A percentile compares a stretch with the other conserved stretches of the same genome.
These are phyloP conservation scores for Tanozyma kutaoensis DNA, from an alignment of 805 yeast genomes.

Conservation along the genomic window DNA sequence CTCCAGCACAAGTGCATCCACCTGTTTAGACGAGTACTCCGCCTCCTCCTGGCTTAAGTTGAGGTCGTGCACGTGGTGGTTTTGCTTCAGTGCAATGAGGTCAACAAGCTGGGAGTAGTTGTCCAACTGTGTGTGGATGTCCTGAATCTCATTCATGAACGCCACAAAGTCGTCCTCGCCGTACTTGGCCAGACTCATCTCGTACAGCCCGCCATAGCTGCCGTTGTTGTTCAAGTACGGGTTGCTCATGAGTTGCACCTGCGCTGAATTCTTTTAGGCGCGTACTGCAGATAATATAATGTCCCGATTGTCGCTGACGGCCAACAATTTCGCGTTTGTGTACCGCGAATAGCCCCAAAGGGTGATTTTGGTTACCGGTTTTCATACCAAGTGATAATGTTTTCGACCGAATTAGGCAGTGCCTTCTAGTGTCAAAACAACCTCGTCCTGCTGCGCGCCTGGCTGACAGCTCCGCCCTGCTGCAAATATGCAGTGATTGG, in stretches of 20 bases:
- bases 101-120: slow-evolving; percentile 60
- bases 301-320: background rate
- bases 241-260: slow-evolving; percentile 15
- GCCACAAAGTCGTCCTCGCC: slow-evolving; percentile 42
- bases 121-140: slow-evolving; percentile 53
- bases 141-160: slow-evolving; percentile 51
- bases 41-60: slow-evolving; percentile 47
- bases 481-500: no score
- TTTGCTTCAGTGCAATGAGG: slow-evolving; percentile 58
- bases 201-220: slow-evolving; percentile 4
- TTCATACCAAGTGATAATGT: background rate
- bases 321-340: background rate
- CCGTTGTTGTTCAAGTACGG: slow-evolving; percentile 11
- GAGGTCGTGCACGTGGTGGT: slow-evolving; percentile 58
- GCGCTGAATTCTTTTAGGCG: background rate
- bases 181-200: slow-evolving; percentile 7
- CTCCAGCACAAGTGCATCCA: slow-evolving; percentile 66
- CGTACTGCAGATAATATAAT: background rate
- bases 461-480: no score
- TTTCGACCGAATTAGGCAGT: background rate
- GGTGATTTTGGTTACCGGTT: background rate
- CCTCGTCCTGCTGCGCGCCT: no score
- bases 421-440: background rate
- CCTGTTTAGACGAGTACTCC: slow-evolving; percentile 54
- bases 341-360: background rate